These are phyloP conservation scores for Pseudisothecium myosuroides DNA, from an alignment of 225 moss, liverwort and hornwort genomes.

Conservation along the genomic window DNA sequence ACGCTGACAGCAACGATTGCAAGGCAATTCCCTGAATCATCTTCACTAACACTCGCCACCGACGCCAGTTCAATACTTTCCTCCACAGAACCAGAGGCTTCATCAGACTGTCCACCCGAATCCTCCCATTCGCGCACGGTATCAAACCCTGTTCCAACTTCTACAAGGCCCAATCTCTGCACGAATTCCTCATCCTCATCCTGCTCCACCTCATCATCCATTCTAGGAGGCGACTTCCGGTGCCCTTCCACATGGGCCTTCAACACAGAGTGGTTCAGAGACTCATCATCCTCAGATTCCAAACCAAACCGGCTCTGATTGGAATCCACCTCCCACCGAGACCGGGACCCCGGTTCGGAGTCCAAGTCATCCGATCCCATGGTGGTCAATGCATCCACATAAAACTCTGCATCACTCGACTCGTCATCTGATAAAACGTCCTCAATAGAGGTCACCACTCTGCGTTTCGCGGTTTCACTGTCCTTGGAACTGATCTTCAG, in stretches of 20 bases:
- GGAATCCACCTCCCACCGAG: constrained; percentile 11
- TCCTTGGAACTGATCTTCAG: constrained; percentile 38
- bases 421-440: neutral
- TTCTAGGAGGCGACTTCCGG: neutral
- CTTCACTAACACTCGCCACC: neutral
- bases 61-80: neutral
- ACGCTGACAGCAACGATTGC: neutral
- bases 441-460: neutral
- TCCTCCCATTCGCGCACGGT: neutral
- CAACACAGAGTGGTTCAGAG: constrained; percentile 17
- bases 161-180: neutral
- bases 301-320: neutral
- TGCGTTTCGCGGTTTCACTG: neutral
- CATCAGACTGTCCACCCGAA: neutral
- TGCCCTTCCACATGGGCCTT: constrained; percentile 22
- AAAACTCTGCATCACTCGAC: constrained; percentile 10
- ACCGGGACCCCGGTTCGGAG: constrained; percentile 27
- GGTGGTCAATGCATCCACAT: constrained; percentile 38
- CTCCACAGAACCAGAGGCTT: neutral
- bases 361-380: constrained; percentile 40
- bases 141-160: neutral
- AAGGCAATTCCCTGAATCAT: neutral
- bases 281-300: neutral
- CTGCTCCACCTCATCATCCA: neutral
- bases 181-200: neutral